These are phyloP conservation scores for Pythium sp. DNA, from an alignment of 352 stramenopile genomes.

Conservation along the genomic window DNA sequence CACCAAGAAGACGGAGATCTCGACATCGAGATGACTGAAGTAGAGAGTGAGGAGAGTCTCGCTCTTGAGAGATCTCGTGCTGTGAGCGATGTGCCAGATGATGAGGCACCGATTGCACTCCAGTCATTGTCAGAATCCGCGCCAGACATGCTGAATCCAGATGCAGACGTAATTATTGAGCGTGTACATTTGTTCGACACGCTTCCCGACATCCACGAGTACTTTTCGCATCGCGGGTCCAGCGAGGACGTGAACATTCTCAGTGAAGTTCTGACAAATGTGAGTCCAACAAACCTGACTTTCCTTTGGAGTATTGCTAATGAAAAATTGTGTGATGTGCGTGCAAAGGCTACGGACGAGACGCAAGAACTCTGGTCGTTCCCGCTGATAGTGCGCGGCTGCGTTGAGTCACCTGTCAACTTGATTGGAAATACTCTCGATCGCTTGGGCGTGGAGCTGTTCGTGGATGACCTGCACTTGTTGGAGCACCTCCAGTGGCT, in stretches of 20 bases:
- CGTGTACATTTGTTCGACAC: slow-evolving; percentile 3
- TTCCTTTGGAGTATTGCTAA: slow-evolving; percentile 15
- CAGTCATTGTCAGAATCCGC: not conserved
- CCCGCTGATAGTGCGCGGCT: slow-evolving; percentile 34
- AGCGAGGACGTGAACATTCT: slow-evolving; percentile 13
- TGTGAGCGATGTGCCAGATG: not conserved
- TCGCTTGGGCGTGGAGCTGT: slow-evolving; percentile 36
- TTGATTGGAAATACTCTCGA: slow-evolving; percentile 44
- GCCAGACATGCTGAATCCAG: not conserved
- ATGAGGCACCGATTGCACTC: not conserved
- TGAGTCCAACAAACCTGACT: not conserved
- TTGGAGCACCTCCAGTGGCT: slow-evolving; percentile 57
- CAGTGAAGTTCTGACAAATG: not conserved
- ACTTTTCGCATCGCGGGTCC: slow-evolving; percentile 8
- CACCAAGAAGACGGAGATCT: not conserved
- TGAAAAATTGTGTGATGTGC: not conserved
- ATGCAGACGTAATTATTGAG: not conserved
- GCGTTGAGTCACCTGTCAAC: slow-evolving; percentile 38
- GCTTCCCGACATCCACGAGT: slow-evolving; percentile 15
- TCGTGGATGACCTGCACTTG: slow-evolving; percentile 40
- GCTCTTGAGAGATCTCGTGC: not conserved
- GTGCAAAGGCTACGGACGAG: not conserved
- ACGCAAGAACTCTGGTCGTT: slow-evolving; percentile 27
- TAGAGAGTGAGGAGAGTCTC: not conserved
- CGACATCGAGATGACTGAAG: slow-evolving; percentile 8